Percentiles rank a stretch among this genome's conserved stretches.
Evolutionary conservation across 805 yeast genomes (phyloP).

Genomic region (Metschnikowia reukaufii): DNA sequence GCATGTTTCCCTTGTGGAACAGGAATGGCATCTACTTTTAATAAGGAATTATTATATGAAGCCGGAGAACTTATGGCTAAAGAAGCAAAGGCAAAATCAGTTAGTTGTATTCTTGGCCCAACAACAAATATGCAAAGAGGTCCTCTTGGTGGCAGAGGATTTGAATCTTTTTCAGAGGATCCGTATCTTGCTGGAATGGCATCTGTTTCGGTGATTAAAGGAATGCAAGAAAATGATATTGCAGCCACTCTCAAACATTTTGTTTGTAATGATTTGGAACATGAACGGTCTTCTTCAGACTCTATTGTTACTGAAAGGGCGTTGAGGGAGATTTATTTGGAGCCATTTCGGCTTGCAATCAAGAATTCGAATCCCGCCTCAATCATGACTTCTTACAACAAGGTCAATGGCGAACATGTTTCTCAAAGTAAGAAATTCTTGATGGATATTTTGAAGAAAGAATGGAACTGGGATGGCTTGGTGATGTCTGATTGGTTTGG

Average conservation of each 20-base stretch:
- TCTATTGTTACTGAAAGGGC: conserved; percentile 32
- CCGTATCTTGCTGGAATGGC: conserved; percentile 32
- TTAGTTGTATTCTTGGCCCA: conserved; percentile 32
- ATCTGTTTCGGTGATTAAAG: conserved; percentile 27
- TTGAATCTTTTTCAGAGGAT: conserved; percentile 36
- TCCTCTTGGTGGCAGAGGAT: conserved; percentile 36
- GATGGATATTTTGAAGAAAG: conserved; percentile 26
- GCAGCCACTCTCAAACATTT: conserved; percentile 37
- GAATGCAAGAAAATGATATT: conserved; percentile 29
- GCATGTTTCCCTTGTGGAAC: conserved; percentile 39
- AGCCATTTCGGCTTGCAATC: conserved; percentile 35
- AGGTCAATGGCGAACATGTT: conserved; percentile 32
- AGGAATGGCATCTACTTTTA: conserved; percentile 33
- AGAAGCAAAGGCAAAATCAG: conserved; percentile 34
- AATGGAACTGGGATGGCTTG: conserved; percentile 36
- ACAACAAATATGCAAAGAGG: conserved; percentile 36
- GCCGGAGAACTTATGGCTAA: conserved; percentile 35
- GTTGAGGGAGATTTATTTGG: conserved; percentile 34
- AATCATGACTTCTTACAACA: conserved; percentile 34
- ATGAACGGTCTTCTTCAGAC: conserved; percentile 31
- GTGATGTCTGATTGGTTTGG: conserved; percentile 39
- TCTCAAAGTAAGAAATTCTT: conserved; percentile 27
- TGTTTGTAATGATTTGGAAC: conserved; percentile 35
- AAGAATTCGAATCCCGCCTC: conserved; percentile 30
- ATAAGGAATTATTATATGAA: conserved; percentile 25